Percentiles rank a stretch among this genome's conserved stretches.
Conservation (phyloP, 306 rosid species). For the Rubus parviflorus region DNA sequence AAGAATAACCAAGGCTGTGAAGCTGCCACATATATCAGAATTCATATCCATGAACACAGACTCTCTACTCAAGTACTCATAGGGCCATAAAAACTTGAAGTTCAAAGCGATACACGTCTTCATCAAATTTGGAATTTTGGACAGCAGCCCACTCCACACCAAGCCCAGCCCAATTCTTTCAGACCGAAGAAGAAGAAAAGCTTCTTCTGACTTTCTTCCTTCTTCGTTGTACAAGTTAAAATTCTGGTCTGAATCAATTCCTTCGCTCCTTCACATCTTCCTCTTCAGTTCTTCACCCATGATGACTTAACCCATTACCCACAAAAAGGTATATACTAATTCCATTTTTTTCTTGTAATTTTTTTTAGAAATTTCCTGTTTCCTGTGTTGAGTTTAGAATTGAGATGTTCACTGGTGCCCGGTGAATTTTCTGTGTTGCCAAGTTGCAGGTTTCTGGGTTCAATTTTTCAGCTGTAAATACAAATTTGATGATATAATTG, state of each 20-base stretch:
- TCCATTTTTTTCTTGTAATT: background rate
- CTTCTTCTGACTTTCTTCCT: background rate
- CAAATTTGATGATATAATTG: background rate
- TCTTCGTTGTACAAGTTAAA: background rate
- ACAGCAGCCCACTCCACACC: background rate
- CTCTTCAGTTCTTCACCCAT: background rate
- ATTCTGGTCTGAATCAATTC: background rate
- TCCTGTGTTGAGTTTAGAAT: constrained; percentile 1
- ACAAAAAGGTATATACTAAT: background rate
- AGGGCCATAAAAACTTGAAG: background rate
- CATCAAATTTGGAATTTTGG: background rate
- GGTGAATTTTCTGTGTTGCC: background rate
- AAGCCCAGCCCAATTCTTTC: constrained; percentile 6
- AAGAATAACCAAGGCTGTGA: background rate
- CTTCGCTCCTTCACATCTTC: background rate
- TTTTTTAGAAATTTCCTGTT: background rate
- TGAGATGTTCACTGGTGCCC: background rate
- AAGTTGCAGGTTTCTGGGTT: background rate
- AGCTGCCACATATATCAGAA: constrained; percentile 1
- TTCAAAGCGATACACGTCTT: background rate
- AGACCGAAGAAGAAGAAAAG: background rate
- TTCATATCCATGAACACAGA: background rate
- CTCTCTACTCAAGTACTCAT: background rate
- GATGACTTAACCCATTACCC: background rate
- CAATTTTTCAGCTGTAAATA: background rate